Percentiles rank a stretch among this genome's conserved stretches.
Evolutionary conservation across 768 basidiomycete species (phyloP).

Genomic region (Daedaleopsis sinensis): DNA sequence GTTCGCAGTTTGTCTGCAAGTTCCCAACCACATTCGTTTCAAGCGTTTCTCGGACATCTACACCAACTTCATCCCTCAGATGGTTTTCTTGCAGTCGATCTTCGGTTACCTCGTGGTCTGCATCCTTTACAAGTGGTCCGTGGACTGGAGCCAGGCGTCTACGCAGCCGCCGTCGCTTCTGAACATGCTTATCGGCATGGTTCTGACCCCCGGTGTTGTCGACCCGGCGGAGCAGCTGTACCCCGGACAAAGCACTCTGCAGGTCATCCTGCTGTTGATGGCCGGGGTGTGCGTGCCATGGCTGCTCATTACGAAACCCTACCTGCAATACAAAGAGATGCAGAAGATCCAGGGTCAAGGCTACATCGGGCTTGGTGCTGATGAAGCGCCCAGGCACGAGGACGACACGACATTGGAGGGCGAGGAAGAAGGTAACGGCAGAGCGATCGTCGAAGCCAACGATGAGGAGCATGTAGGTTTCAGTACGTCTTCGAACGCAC

Average conservation of each 20-base stretch:
- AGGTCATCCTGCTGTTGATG: conserved; percentile 73
- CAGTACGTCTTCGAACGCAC: conserved; percentile 21
- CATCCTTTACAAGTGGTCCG: conserved; percentile 96
- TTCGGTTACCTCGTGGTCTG: conserved; percentile 95
- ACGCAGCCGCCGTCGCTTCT: conserved; percentile 85
- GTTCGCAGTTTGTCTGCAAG: conserved; percentile 93
- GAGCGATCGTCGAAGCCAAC: conserved; percentile 71
- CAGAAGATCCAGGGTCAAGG: conserved; percentile 81
- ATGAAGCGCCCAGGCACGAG: conserved; percentile 54
- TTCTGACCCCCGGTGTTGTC: conserved; percentile 85
- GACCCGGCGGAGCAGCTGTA: conserved; percentile 74
- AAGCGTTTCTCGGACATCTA: conserved; percentile 86
- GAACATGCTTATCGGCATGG: conserved; percentile 97
- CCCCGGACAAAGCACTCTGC: conserved; percentile 84
- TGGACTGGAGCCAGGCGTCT: conserved; percentile 81
- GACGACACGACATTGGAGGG: conserved; percentile 68
- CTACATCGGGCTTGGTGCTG: conserved; percentile 70
- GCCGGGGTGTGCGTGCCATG: conserved; percentile 92
- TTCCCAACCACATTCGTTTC: conserved; percentile 95
- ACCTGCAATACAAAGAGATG: conserved; percentile 89
- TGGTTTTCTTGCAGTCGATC: conserved; percentile 96
- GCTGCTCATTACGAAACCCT: conserved; percentile 92
- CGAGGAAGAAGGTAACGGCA: conserved; percentile 82
- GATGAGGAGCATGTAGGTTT: conserved; percentile 75
- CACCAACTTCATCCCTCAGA: conserved; percentile 95